Conservation (phyloP, 2,329 filamentous ascomycete species). For the Corniculantispora saksenae region DNA sequence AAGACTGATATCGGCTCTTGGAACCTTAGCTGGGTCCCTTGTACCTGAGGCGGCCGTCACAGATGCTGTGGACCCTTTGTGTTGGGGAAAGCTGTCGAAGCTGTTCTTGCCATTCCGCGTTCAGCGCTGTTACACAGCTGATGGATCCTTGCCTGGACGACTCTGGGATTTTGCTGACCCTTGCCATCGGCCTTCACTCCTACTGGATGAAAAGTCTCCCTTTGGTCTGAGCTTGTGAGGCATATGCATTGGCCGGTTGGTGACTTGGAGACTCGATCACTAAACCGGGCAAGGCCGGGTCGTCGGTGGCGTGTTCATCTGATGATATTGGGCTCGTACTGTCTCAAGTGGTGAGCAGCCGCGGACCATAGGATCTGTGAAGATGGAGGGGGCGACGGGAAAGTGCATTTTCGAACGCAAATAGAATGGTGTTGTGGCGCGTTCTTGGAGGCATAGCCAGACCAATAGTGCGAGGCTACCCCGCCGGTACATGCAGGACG, state of each 20-base stretch:
- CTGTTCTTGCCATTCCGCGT: background rate
- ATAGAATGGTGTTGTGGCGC: slow-evolving; percentile 7
- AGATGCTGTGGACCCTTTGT: background rate
- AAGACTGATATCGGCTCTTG: background rate
- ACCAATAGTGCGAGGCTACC: slow-evolving; percentile 13
- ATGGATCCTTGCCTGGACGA: background rate
- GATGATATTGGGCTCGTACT: background rate
- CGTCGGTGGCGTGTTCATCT: slow-evolving; percentile 9
- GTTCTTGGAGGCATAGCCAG: background rate
- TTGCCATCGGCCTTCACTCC: background rate
- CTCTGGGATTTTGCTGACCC: no score
- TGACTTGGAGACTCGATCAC: background rate
- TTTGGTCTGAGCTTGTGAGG: background rate
- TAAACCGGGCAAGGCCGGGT: slow-evolving; percentile 2
- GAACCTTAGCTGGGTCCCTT: background rate
- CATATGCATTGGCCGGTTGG: background rate
- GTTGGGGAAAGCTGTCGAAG: background rate
- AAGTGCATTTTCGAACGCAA: background rate
- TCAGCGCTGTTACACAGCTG: background rate
- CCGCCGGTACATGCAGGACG: slow-evolving; percentile 11
- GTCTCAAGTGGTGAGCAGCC: background rate
- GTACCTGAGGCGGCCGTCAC: background rate
- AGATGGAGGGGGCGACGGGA: background rate
- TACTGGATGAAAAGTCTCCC: background rate
- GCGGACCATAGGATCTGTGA: background rate